Conservation (phyloP, 1,139 yeast genomes). For the Debaryomyces coudertii region DNA sequence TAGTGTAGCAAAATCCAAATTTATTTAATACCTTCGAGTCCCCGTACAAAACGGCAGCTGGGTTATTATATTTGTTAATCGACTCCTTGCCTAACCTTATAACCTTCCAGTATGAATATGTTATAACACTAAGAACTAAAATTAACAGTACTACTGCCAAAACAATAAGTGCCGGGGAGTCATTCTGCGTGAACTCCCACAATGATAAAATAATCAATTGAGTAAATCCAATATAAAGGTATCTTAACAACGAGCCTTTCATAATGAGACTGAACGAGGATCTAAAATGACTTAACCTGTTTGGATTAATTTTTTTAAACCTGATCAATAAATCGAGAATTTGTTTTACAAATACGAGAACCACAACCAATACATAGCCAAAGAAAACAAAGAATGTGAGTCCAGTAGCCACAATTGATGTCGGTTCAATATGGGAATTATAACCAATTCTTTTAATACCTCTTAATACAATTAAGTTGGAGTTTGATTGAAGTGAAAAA, state of each 20-base stretch:
- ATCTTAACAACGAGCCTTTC: constrained; percentile 71
- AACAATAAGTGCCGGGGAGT: constrained; percentile 76
- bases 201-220: constrained; percentile 69
- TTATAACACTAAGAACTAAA: constrained; percentile 55
- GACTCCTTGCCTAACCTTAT: constrained; percentile 59
- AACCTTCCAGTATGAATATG: constrained; percentile 64
- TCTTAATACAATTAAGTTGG: constrained; percentile 62
- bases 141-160: constrained; percentile 66
- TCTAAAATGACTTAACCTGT: constrained; percentile 53
- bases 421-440: constrained; percentile 67
- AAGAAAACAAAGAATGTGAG: constrained; percentile 72
- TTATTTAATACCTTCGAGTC: constrained; percentile 64
- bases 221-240: constrained; percentile 74
- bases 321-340: constrained; percentile 48
- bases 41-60: constrained; percentile 79
- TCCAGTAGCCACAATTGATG: constrained; percentile 75
- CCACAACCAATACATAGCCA: constrained; percentile 53
- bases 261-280: constrained; percentile 55
- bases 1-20: constrained; percentile 81
- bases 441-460: constrained; percentile 78
- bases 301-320: constrained; percentile 48
- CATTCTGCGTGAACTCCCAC: constrained; percentile 73
- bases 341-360: constrained; percentile 58
- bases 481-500: constrained; percentile 38
- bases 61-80: constrained; percentile 57